These are phyloP conservation scores for Suhomyces bokatorum DNA, from an alignment of 1,139 yeast species.

Conservation along the genomic window DNA sequence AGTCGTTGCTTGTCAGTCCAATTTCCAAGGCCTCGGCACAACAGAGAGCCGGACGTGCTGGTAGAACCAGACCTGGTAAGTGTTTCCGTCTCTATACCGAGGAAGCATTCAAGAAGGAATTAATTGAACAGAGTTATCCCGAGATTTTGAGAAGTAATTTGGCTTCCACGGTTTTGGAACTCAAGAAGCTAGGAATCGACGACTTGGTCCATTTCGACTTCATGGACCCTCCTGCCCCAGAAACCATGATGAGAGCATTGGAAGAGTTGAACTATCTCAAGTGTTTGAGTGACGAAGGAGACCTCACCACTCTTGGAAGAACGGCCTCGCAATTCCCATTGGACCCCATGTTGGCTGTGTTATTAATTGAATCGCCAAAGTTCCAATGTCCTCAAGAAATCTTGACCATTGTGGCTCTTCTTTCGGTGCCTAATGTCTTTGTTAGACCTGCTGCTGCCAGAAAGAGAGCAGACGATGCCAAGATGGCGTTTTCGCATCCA, in stretches of 20 bases:
- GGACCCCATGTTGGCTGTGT: constrained; percentile 93
- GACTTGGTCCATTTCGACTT: constrained; percentile 97
- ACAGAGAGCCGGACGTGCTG: constrained; percentile 99
- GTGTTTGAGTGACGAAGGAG: constrained; percentile 91
- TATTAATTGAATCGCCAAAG: constrained; percentile 85
- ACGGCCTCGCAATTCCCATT: constrained; percentile 90
- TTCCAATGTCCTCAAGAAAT: constrained; percentile 88
- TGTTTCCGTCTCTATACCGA: constrained; percentile 96
- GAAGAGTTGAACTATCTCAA: constrained; percentile 90
- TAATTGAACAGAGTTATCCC: constrained; percentile 93
- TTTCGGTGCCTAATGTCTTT: constrained; percentile 92
- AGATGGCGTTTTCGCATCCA: constrained; percentile 84
- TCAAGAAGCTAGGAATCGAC: constrained; percentile 91
- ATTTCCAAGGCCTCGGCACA: constrained; percentile 97
- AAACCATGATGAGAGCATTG: constrained; percentile 98
- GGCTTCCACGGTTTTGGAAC: constrained; percentile 87
- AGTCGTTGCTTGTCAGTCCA: constrained; percentile 90
- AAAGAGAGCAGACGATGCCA: constrained; percentile 90
- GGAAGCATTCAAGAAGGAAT: constrained; percentile 91
- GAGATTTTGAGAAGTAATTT: constrained; percentile 90
- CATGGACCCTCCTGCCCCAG: constrained; percentile 99
- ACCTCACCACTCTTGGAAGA: constrained; percentile 84
- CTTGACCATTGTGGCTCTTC: constrained; percentile 82
- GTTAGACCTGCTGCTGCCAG: constrained; percentile 88
- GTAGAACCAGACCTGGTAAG: constrained; percentile 98